Conservation (phyloP, 192 early-diverging fungal species). For the Cladochytrium replicatum region DNA sequence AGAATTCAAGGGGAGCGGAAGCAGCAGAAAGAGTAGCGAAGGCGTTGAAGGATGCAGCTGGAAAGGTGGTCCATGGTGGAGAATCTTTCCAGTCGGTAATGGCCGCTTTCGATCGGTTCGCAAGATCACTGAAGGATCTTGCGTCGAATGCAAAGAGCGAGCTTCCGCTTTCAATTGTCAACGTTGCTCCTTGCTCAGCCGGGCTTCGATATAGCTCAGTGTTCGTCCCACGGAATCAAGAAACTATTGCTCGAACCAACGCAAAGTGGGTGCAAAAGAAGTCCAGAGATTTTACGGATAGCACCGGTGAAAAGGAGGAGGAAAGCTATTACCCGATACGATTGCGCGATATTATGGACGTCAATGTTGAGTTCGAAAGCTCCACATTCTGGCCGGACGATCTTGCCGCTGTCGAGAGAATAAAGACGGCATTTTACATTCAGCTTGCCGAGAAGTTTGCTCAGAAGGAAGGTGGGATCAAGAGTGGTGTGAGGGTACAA, state of each 20-base stretch:
- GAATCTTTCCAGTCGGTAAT: slow-evolving; percentile 57
- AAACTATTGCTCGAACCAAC: too few relatives aligned
- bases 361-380: slow-evolving; percentile 72
- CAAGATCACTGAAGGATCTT: slow-evolving; percentile 47
- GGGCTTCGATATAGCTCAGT: slow-evolving; percentile 65
- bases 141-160: slow-evolving; percentile 58
- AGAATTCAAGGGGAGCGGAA: not conserved
- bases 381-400: slow-evolving; percentile 87
- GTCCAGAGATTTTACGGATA: not conserved
- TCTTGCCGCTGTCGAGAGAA: slow-evolving; percentile 71
- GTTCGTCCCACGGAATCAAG: too few relatives aligned
- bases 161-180: slow-evolving; percentile 56
- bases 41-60: not conserved
- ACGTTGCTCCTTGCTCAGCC: slow-evolving; percentile 45
- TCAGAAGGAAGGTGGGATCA: too few relatives aligned
- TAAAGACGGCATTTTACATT: slow-evolving; percentile 82
- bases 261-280: not conserved
- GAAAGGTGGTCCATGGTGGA: not conserved
- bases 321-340: not conserved
- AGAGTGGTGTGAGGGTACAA: too few relatives aligned
- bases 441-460: slow-evolving; percentile 59
- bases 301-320: not conserved
- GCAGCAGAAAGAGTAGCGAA: not conserved
- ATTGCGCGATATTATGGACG: slow-evolving; percentile 38
- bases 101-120: slow-evolving; percentile 55